Conservation (phyloP, 108 stramenopile genomes). For the Nitzschia inconspicua region DNA sequence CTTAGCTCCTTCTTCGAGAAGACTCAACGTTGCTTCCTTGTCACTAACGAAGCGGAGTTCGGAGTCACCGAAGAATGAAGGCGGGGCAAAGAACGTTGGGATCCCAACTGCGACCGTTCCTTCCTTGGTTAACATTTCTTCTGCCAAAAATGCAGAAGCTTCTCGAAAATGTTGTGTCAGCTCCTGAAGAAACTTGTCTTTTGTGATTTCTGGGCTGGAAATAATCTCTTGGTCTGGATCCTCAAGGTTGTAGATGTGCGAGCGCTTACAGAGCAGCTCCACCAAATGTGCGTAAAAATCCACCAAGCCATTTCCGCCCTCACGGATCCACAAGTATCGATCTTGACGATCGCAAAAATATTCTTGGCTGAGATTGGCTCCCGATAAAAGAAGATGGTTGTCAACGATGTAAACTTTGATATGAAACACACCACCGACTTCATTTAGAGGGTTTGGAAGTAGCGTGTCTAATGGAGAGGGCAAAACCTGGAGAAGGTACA, state of each 20-base stretch:
- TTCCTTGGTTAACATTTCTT: not conserved
- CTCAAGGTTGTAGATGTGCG: slow-evolving; percentile 29
- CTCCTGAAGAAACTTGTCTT: slow-evolving; percentile 23
- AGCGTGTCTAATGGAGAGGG: slow-evolving; percentile 32
- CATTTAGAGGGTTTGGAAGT: slow-evolving; percentile 74
- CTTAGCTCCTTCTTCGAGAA: slow-evolving; percentile 15
- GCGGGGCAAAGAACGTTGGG: slow-evolving; percentile 66
- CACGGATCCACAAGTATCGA: slow-evolving; percentile 63
- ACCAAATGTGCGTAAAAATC: slow-evolving; percentile 73
- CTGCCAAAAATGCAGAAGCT: not conserved
- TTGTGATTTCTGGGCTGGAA: not conserved
- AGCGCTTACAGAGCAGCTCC: slow-evolving; percentile 50
- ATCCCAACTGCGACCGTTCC: slow-evolving; percentile 43
- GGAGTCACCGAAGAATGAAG: slow-evolving; percentile 1
- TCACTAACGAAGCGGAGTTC: slow-evolving; percentile 11
- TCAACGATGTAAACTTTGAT: slow-evolving; percentile 83
- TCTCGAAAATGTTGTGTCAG: slow-evolving; percentile 14
- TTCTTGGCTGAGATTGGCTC: slow-evolving; percentile 84
- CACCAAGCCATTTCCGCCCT: slow-evolving; percentile 71
- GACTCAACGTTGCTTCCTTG: slow-evolving; percentile 24
- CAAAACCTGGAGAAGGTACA: slow-evolving; percentile 65
- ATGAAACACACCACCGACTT: slow-evolving; percentile 86
- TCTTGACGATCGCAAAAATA: slow-evolving; percentile 82
- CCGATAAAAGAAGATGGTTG: slow-evolving; percentile 69
- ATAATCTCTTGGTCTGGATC: not conserved